Conservation (phyloP, 2,329 filamentous ascomycete genomes). For the Penicillium aurantiogriseum region DNA sequence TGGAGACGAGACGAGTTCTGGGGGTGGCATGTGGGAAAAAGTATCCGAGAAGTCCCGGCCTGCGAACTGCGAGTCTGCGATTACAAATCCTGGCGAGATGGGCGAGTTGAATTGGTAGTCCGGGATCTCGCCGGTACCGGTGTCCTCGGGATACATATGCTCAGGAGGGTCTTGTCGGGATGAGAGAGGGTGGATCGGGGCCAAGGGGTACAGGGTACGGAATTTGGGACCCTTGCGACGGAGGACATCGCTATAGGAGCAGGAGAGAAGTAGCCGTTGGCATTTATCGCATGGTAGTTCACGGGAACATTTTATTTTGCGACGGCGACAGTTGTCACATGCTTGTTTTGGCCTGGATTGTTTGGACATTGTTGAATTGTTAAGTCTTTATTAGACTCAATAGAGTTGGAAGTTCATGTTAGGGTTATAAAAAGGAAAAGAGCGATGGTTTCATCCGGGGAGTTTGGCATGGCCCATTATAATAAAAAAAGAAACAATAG, state of each 20-base stretch:
- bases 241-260: slow-evolving; percentile 41
- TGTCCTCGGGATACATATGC: slow-evolving; percentile 22
- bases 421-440: neutral
- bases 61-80: slow-evolving; percentile 26
- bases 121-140: slow-evolving; percentile 7
- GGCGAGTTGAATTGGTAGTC: slow-evolving; percentile 28
- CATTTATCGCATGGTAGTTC: slow-evolving; percentile 45
- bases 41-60: slow-evolving; percentile 28
- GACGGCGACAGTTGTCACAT: slow-evolving; percentile 43
- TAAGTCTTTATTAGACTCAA: neutral
- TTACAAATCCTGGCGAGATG: slow-evolving; percentile 26
- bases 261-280: slow-evolving; percentile 37
- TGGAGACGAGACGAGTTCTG: slow-evolving; percentile 36
- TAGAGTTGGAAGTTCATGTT: neutral
- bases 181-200: slow-evolving; percentile 33
- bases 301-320: slow-evolving; percentile 46
- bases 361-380: slow-evolving; percentile 23
- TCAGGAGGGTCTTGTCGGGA: slow-evolving; percentile 18
- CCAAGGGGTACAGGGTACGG: slow-evolving; percentile 39
- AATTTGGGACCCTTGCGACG: slow-evolving; percentile 43
- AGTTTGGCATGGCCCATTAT: neutral
- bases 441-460: neutral
- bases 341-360: slow-evolving; percentile 36
- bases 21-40: slow-evolving; percentile 29
- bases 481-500: neutral